These are phyloP conservation scores for Colletotrichum sp. DNA, from an alignment of 2,329 filamentous ascomycete species.

Conservation along the genomic window DNA sequence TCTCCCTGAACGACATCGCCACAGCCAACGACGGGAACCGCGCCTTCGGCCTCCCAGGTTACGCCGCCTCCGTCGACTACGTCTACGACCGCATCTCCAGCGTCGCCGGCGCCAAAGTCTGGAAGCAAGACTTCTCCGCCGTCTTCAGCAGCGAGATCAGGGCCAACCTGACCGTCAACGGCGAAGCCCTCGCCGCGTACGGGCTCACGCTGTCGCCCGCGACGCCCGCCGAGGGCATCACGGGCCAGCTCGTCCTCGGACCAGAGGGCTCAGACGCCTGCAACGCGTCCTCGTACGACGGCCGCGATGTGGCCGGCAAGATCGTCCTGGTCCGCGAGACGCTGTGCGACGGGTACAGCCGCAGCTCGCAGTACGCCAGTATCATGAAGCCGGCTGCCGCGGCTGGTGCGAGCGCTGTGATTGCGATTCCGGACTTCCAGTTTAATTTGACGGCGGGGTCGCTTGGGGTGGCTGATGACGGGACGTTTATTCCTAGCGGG, in stretches of 20 bases:
- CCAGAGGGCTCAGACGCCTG: constrained; percentile 31
- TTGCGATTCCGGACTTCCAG: constrained; percentile 34
- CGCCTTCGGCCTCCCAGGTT: constrained; percentile 34
- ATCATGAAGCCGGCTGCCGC: constrained; percentile 32
- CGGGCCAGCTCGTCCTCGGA: constrained; percentile 27
- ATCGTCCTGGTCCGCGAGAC: constrained; percentile 36
- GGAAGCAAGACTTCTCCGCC: constrained; percentile 35
- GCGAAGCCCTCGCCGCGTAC: constrained; percentile 28
- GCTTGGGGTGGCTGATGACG: constrained; percentile 28
- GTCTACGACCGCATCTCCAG: constrained; percentile 31
- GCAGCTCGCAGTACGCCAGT: constrained; percentile 28
- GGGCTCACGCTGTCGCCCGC: constrained; percentile 35
- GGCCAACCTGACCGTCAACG: constrained; percentile 24
- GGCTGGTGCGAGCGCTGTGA: constrained; percentile 33
- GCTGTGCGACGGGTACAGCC: constrained; percentile 25
- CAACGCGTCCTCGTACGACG: constrained; percentile 28
- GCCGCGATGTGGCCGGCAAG: constrained; percentile 31
- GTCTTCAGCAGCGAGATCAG: constrained; percentile 27
- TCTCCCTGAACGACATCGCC: constrained; percentile 33
- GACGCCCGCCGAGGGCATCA: constrained; percentile 33
- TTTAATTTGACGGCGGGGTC: constrained; percentile 34
- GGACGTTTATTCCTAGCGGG: constrained; percentile 31
- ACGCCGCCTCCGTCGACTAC: constrained; percentile 38
- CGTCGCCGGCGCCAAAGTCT: constrained; percentile 29
- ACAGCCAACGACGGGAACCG: constrained; percentile 35